These are phyloP conservation scores for Podospora pseudoanserina DNA, from an alignment of 495 filamentous ascomycete genomes.

Conservation along the genomic window DNA sequence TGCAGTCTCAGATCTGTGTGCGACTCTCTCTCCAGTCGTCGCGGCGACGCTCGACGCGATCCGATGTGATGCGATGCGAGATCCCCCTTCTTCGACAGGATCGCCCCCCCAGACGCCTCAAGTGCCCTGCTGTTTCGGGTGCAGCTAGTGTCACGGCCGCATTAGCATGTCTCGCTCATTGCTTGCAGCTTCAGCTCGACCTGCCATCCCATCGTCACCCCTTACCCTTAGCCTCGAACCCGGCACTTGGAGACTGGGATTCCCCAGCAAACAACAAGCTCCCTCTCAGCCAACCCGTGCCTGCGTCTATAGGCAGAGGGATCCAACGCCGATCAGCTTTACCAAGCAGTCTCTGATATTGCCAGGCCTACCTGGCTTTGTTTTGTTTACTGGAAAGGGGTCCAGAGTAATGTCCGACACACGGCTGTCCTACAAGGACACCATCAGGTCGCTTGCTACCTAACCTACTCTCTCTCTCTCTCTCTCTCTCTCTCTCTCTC, in stretches of 20 bases:
- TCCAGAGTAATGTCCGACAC: conserved; percentile 13
- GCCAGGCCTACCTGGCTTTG: background rate
- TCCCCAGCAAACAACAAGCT: background rate
- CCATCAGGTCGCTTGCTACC: background rate
- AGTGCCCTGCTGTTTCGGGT: background rate
- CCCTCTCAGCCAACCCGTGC: background rate
- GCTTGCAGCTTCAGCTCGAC: conserved; percentile 4
- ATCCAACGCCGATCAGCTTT: conserved; percentile 8
- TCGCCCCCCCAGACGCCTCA: conserved; percentile 2
- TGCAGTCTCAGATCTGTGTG: background rate
- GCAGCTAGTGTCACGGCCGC: conserved; percentile 1
- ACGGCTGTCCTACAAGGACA: background rate
- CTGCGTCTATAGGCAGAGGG: background rate
- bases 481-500: no score
- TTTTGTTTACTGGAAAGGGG: conserved; percentile 12
- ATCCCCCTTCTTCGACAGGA: background rate
- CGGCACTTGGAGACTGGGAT: background rate
- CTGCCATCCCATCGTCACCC: conserved; percentile 1
- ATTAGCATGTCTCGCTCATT: conserved; percentile 11
- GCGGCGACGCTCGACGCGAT: background rate
- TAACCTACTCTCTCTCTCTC: background rate
- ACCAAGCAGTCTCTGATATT: background rate
- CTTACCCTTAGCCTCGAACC: background rate
- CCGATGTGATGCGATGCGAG: background rate
- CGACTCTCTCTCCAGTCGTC: background rate